Evolutionary conservation across 2,329 filamentous ascomycete genomes (phyloP).

Genomic region (Colletotrichum sp.): DNA sequence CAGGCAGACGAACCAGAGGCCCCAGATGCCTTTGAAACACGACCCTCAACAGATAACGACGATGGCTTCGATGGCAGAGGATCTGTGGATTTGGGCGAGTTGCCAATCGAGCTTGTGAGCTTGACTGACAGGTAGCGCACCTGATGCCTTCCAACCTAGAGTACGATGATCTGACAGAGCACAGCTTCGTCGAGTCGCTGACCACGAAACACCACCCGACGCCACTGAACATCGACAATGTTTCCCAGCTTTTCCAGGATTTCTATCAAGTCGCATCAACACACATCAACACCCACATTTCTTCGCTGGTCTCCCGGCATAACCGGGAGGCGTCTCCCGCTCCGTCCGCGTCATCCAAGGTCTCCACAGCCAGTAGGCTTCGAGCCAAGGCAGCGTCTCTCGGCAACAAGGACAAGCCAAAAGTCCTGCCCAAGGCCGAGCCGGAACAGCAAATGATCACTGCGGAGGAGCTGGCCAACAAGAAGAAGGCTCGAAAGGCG

Average conservation of each 20-base stretch:
- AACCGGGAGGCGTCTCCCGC: constrained; percentile 69
- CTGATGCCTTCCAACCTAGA: neutral
- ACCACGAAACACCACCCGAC: constrained; percentile 85
- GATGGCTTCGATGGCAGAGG: constrained; percentile 54
- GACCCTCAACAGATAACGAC: constrained; percentile 45
- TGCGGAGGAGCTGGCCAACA: constrained; percentile 79
- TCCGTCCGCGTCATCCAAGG: constrained; percentile 58
- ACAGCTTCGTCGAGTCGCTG: constrained; percentile 88
- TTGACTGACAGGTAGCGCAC: constrained; percentile 77
- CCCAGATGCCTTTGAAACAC: constrained; percentile 56
- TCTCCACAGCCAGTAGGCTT: constrained; percentile 61
- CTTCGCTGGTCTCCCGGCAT: constrained; percentile 75
- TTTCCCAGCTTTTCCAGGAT: constrained; percentile 90
- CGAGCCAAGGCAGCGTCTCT: constrained; percentile 62
- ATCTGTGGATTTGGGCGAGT: constrained; percentile 80
- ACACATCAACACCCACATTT: constrained; percentile 88
- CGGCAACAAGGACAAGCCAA: constrained; percentile 56
- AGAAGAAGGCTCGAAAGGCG: constrained; percentile 77
- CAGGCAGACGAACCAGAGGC: constrained; percentile 30
- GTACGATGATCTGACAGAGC: neutral
- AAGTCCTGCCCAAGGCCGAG: constrained; percentile 47
- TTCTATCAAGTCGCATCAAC: constrained; percentile 85
- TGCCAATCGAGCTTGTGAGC: constrained; percentile 92
- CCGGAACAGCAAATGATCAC: constrained; percentile 87
- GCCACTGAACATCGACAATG: constrained; percentile 81